Base-by-base conservation (phyloP, 225 moss, liverwort and hornwort species). In the Lunularia cruciata region DNA sequence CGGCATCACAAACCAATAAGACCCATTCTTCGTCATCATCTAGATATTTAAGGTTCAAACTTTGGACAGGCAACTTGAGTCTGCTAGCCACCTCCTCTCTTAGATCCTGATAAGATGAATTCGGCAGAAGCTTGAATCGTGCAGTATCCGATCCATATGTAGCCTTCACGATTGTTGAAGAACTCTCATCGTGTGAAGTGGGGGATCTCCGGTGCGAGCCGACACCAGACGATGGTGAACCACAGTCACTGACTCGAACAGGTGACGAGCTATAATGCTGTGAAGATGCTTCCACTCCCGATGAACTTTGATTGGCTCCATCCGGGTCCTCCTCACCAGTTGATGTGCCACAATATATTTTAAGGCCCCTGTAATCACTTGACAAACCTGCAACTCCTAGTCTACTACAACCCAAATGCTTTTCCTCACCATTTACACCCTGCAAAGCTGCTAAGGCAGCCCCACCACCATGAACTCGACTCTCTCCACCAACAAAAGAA, bases 1-100 rank as follows among this genome's bases (percentile, higher is more conserved):
- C 96, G 0, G 90, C 76, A 66, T 98, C 90, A 67, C 89, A 93
- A 0, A 90, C 73, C n/a, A 98, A 79, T 37, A 93, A 69, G 72
- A 92, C 82, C 96, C 96, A 98, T 70, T 98, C 96, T 45, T 81
- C 92, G 67, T 98, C 96, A 55, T 98, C 96, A 52, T 98, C 96
- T 12, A 87, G 63, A 65, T 92, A 98, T 74, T 98, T 98, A 6
- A 98, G 72, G 64, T 78, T 86, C 2, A 93, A 76, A 25, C 71
- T 74, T 20, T 80, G 75, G 6, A 75, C 83, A 14, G 80, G 83
- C 2, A 89, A 61, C 69, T 83, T 81, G 2, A 93, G 75, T 39
- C 96, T 74, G 43, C 60, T 84, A n/a, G 83, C 77, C 35, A 98
- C 82, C 76, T 98, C 90, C 13, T 81, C 86, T 68, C 86, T 85